phyloP scores from a whole-genome alignment of 176 grass and related monocot genomes.

The Oryza brachyantha region DNA sequence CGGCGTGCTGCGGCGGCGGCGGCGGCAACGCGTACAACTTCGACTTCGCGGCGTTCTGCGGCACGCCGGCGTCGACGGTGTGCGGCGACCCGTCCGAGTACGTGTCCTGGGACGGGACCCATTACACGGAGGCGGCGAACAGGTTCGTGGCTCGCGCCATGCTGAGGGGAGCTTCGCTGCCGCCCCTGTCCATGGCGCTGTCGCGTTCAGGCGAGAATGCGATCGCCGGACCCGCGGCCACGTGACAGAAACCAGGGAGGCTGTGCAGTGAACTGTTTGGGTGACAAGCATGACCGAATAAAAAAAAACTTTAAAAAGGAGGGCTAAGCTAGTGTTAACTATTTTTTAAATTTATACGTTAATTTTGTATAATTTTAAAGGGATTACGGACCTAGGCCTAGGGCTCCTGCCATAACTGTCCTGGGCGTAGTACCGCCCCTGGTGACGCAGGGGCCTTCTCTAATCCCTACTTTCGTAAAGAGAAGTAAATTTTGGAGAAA shows the following conservation, averaged over 20 bases:
- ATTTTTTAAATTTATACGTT: no score
- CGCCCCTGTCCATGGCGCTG: background rate
- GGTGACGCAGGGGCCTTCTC: accelerated
- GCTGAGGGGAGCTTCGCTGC: background rate
- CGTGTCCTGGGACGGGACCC: background rate
- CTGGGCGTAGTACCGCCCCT: no score
- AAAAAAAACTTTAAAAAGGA: no score
- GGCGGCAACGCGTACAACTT: background rate
- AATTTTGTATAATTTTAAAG: no score
- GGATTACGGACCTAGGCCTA: no score
- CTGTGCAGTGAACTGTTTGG: background rate
- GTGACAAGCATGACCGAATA: no score
- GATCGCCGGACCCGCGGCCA: background rate
- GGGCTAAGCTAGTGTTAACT: no score
- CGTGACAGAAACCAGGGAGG: background rate
- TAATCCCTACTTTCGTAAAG: no score
- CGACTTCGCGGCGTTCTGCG: background rate
- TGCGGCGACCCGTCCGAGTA: background rate
- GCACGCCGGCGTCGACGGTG: background rate
- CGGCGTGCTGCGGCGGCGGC: background rate
- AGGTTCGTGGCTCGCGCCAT: background rate
- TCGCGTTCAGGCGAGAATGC: background rate
- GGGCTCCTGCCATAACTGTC: no score
- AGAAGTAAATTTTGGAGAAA: no score
- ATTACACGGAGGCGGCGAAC: background rate